These are phyloP conservation scores for Tricholomella constricta DNA, from an alignment of 768 basidiomycete species.

Conservation along the genomic window DNA sequence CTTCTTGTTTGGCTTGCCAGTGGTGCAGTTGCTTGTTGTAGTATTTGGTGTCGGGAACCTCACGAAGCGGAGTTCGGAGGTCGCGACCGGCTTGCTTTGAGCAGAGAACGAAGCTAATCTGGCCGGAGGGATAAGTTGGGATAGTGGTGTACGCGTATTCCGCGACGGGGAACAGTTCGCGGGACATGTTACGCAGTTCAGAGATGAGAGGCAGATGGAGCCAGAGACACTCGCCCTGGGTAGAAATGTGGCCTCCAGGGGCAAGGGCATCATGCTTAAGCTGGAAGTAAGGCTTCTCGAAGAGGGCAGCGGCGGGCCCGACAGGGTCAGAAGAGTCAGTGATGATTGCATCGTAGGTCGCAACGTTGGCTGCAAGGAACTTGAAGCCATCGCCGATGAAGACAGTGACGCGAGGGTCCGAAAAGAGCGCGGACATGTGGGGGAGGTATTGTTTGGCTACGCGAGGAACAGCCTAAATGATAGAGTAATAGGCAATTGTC, in stretches of 20 bases:
- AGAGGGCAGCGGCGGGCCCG: constrained; percentile 91
- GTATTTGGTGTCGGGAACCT: constrained; percentile 74
- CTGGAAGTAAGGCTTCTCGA: constrained; percentile 97
- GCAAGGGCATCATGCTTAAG: constrained; percentile 88
- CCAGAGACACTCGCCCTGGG: constrained; percentile 97
- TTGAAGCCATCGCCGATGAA: constrained; percentile 96
- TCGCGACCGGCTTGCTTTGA: constrained; percentile 74
- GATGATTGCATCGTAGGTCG: constrained; percentile 95
- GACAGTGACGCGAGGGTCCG: constrained; percentile 79
- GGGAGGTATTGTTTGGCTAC: constrained; percentile 94
- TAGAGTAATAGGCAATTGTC: neutral
- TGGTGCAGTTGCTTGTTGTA: constrained; percentile 82
- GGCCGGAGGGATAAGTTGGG: constrained; percentile 97
- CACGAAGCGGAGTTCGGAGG: constrained; percentile 71
- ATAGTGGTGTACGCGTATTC: constrained; percentile 97
- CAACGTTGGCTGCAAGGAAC: constrained; percentile 86
- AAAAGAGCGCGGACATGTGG: constrained; percentile 86
- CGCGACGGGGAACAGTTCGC: constrained; percentile 72
- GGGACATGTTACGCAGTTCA: constrained; percentile 68
- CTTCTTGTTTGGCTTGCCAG: constrained; percentile 53
- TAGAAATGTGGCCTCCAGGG: constrained; percentile 90
- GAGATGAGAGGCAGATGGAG: constrained; percentile 87
- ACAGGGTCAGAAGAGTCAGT: constrained; percentile 99
- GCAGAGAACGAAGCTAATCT: constrained; percentile 93
- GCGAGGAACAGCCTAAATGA: constrained; percentile 80